Base-by-base conservation (phyloP, 129 eudicot genomes). In the Artemisia annua region DNA sequence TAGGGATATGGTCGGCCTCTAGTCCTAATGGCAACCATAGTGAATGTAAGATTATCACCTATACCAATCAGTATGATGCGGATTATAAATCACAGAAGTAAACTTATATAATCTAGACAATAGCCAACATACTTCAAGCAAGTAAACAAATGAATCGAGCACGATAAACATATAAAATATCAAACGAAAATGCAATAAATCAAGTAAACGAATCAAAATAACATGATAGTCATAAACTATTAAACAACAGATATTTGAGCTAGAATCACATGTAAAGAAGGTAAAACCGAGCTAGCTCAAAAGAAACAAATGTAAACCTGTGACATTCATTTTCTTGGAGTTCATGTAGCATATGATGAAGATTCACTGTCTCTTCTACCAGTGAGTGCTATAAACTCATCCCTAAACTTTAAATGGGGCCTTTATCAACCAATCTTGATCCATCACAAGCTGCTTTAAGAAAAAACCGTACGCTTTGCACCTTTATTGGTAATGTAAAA, bases 401-500 rank as follows among this genome's bases (percentile, higher is more conserved):
- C 95, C 75, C 89, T 82, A 80, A 82, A 90, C 32, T 51, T 72
- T 76, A 86, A 39, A 82, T 62, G 1, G 91, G 95, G 61, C 96
- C 89, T 79, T 86, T 85, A 43, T 86, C 76, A 65, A 89, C 68
- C 66, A 93, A 81, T 54, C 71, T 79, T 55, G 96, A 79, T 15
- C 98, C 96, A 76, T 84, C 89, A 84, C 87, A 93, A 71, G 87
- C 95, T 84, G 87, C 95, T 84, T 93, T 89, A 67, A 93, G 87
- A 75, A 93, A 67, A 60, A 93, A 5, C 92, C n/a, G 86, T 93
- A 72, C 97, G 86, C 80, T 67, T 89, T 26, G 66, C 86, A 49
- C 98, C 98, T 79, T 90, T 93, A 75, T 90, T 90, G 46, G 97
- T 93, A 39, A 93, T 75, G 75, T 93, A 90, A 78, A 93, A 90